phyloP scores from a whole-genome alignment of 805 yeast species.

The Candida tammaniensis region DNA sequence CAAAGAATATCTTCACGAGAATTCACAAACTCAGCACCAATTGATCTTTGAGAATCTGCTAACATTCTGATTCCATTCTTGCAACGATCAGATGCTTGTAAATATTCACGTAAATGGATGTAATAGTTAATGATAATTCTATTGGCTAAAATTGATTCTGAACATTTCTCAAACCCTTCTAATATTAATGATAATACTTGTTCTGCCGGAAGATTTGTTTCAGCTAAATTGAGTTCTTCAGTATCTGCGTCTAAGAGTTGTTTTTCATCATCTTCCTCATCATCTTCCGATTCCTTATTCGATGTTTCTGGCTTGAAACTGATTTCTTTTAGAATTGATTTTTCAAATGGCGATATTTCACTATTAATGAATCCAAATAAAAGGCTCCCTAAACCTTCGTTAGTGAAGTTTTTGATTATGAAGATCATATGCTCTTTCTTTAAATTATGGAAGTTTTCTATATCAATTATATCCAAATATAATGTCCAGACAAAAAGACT shows the following conservation, averaged over 20 bases:
- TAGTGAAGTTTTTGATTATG: conserved; percentile 56
- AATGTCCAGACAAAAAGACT: conserved; percentile 69
- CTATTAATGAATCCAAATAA: conserved; percentile 64
- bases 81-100: conserved; percentile 57
- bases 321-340: conserved; percentile 21
- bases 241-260: conserved; percentile 11
- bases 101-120: conserved; percentile 60
- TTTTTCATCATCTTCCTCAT: conserved; percentile 13
- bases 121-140: conserved; percentile 63
- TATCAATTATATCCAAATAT: conserved; percentile 73
- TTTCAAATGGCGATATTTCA: conserved; percentile 62
- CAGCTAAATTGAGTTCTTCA: conserved; percentile 11
- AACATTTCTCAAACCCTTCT: conserved; percentile 45
- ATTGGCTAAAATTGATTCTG: conserved; percentile 54
- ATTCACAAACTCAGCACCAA: conserved; percentile 47
- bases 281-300: conserved; percentile 10
- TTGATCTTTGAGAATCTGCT: conserved; percentile 43
- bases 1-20: conserved; percentile 61
- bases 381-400: conserved; percentile 59
- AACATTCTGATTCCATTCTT: conserved; percentile 57
- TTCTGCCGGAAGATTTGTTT: conserved; percentile 36
- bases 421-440: conserved; percentile 43
- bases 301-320: not conserved
- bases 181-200: conserved; percentile 49
- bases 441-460: conserved; percentile 44